Conservation (phyloP, 345 rosid species). For the Murraya paniculata region DNA sequence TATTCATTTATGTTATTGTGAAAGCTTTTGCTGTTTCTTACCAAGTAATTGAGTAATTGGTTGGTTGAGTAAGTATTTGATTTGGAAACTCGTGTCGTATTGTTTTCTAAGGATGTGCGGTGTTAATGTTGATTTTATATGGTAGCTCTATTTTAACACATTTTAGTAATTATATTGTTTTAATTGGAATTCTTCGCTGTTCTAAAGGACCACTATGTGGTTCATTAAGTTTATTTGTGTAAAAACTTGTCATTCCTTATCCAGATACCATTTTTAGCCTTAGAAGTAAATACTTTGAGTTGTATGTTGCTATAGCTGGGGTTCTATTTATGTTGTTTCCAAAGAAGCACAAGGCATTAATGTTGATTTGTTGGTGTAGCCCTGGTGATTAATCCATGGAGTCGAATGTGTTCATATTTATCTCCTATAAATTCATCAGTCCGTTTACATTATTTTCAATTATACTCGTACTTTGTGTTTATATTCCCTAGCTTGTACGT, state of each 20-base stretch:
- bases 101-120: neutral
- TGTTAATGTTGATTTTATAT: neutral
- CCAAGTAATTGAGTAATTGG: neutral
- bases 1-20: too few species aligned
- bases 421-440: neutral
- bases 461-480: neutral
- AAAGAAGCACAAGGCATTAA: neutral
- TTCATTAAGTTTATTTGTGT: neutral
- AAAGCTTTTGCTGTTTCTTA: neutral
- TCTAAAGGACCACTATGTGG: neutral
- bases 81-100: neutral
- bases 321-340: neutral
- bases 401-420: neutral
- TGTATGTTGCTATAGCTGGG: neutral
- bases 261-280: neutral
- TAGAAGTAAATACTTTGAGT: neutral
- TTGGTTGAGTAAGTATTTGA: neutral
- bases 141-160: neutral
- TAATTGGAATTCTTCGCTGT: neutral
- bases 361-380: neutral
- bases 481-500: neutral
- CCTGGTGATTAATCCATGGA: neutral
- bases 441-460: neutral
- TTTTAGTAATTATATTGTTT: neutral
- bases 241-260: neutral